Conservation (phyloP, 192 early-diverging fungal species). For the Linnemannia exigua region DNA sequence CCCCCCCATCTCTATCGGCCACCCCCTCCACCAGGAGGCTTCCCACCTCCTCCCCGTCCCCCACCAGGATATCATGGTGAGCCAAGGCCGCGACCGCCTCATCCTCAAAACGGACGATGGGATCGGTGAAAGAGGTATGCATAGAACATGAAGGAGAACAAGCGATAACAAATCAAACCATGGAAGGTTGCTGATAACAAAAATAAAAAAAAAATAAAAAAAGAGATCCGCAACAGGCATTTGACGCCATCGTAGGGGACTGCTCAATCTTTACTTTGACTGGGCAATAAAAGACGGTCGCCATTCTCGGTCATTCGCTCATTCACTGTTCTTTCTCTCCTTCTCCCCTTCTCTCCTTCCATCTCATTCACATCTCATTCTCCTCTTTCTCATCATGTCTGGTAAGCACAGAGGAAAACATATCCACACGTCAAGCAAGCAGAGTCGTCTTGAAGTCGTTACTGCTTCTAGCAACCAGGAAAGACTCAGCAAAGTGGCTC, state of each 20-base stretch:
- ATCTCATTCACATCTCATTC: neutral
- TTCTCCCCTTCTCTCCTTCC: neutral
- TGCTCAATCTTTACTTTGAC: neutral
- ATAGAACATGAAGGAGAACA: neutral
- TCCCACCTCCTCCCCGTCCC: neutral
- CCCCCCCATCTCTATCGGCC: constrained; percentile 9
- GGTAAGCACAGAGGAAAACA: constrained; percentile 20
- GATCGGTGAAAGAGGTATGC: constrained; percentile 1
- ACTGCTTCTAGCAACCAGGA: neutral
- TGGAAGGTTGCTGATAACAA: neutral
- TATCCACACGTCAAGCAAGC: too few species aligned
- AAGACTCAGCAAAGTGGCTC: neutral
- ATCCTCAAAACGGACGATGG: constrained; percentile 23
- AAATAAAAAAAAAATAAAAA: constrained; percentile 11
- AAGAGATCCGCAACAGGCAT: neutral
- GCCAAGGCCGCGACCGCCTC: neutral
- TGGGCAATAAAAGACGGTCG: neutral
- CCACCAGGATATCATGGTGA: constrained; percentile 5
- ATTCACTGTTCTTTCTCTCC: neutral
- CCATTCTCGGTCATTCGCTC: neutral
- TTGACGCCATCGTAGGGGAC: constrained; percentile 1
- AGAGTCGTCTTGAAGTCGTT: neutral
- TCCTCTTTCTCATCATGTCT: constrained; percentile 24
- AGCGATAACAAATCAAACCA: neutral
- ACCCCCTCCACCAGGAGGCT: constrained; percentile 17